Percentiles rank a stretch among this genome's conserved stretches.
These are phyloP conservation scores for Phytophthora megakarya DNA, from an alignment of 352 stramenopile genomes.

Conservation along the genomic window DNA sequence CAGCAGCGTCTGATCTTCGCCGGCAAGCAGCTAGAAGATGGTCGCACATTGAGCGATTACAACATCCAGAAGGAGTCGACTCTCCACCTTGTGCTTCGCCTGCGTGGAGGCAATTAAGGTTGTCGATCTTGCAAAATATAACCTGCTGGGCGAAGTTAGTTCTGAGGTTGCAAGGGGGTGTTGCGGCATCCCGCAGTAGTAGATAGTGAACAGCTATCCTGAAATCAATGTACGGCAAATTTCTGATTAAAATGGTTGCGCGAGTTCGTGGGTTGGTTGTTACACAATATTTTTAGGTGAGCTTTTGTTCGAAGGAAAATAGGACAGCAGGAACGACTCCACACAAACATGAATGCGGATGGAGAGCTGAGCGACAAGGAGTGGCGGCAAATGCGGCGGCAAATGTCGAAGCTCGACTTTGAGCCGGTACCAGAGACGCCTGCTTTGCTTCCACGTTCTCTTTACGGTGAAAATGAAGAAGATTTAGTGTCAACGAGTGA, in stretches of 20 bases:
- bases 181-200: neutral
- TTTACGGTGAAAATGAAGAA: slow-evolving; percentile 33
- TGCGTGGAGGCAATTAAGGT: slow-evolving; percentile 74
- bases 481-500: slow-evolving; percentile 6
- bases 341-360: slow-evolving; percentile 23
- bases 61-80: slow-evolving; percentile 98
- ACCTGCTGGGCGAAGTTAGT: slow-evolving; percentile 11
- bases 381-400: slow-evolving; percentile 64
- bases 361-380: slow-evolving; percentile 50
- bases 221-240: slow-evolving; percentile 21
- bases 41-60: slow-evolving; percentile 93
- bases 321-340: too few species aligned
- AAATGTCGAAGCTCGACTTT: slow-evolving; percentile 60
- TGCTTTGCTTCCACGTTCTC: slow-evolving; percentile 40
- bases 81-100: slow-evolving; percentile 96
- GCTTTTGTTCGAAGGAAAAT: too few species aligned
- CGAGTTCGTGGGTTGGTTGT: neutral
- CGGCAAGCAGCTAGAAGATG: slow-evolving; percentile 99
- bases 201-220: slow-evolving; percentile 5
- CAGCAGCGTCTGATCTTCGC: slow-evolving; percentile 99
- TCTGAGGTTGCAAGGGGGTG: slow-evolving; percentile 8
- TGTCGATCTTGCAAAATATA: neutral
- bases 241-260: neutral
- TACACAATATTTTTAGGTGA: neutral
- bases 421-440: slow-evolving; percentile 70